These are phyloP conservation scores for Collybia nuda DNA, from an alignment of 768 basidiomycete species.

Conservation along the genomic window DNA sequence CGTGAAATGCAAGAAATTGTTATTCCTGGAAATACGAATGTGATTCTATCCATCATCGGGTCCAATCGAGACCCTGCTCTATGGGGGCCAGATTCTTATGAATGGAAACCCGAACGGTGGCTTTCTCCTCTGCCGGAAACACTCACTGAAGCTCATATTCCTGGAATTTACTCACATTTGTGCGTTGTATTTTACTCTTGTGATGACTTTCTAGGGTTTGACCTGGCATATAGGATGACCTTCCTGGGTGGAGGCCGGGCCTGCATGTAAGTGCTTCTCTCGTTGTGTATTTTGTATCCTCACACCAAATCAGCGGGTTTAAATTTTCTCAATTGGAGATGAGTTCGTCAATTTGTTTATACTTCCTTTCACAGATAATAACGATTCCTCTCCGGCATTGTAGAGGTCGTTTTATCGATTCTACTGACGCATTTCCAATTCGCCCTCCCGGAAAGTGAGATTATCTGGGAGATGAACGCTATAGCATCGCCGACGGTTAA, in stretches of 20 bases:
- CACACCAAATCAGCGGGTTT: slow-evolving; percentile 35
- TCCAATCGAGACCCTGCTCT: slow-evolving; percentile 38
- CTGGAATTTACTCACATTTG: slow-evolving; percentile 46
- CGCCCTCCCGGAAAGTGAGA: slow-evolving; percentile 18
- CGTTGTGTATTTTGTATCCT: not conserved
- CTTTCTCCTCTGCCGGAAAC: slow-evolving; percentile 34
- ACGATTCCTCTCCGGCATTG: not conserved
- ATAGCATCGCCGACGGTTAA: slow-evolving; percentile 21
- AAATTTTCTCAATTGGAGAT: slow-evolving; percentile 56
- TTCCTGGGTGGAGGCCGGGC: slow-evolving; percentile 42
- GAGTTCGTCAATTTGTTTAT: slow-evolving; percentile 27
- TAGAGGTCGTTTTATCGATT: slow-evolving; percentile 26
- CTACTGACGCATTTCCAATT: slow-evolving; percentile 28
- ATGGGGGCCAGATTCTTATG: slow-evolving; percentile 47
- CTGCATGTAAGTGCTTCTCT: slow-evolving; percentile 38
- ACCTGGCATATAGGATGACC: slow-evolving; percentile 32
- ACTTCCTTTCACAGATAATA: not conserved
- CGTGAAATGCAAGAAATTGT: slow-evolving; percentile 31
- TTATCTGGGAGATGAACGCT: slow-evolving; percentile 27
- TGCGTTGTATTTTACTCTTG: slow-evolving; percentile 11
- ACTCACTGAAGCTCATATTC: slow-evolving; percentile 35
- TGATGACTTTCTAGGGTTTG: not conserved
- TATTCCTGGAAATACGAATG: slow-evolving; percentile 36
- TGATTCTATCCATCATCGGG: slow-evolving; percentile 35
- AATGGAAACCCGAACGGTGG: slow-evolving; percentile 57